Conservation (phyloP, 257 asterid species). For the Primulina huaijiensis region DNA sequence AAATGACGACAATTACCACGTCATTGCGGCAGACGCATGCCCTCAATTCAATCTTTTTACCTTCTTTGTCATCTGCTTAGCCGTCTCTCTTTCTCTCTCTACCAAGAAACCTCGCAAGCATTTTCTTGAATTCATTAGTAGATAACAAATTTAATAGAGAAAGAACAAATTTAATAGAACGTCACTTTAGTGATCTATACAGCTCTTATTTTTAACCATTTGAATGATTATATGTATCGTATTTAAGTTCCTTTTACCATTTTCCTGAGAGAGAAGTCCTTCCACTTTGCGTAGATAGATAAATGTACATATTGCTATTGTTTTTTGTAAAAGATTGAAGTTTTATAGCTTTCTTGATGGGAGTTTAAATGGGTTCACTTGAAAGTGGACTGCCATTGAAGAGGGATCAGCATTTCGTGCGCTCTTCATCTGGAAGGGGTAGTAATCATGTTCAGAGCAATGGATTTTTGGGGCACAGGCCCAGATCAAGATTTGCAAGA, state of each 20-base stretch:
- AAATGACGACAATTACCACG: conserved; percentile 3
- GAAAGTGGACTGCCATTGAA: conserved; percentile 49
- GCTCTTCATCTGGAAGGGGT: conserved; percentile 40
- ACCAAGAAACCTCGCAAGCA: conserved; percentile 22
- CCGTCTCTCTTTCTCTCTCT: conserved; percentile 18
- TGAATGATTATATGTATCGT: not conserved
- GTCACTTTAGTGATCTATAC: not conserved
- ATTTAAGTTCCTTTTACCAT: not conserved
- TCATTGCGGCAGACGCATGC: conserved; percentile 13
- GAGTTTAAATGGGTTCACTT: conserved; percentile 80
- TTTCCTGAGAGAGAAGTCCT: not conserved
- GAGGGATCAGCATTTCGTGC: conserved; percentile 49
- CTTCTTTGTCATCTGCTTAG: conserved; percentile 27
- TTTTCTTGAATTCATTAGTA: conserved; percentile 28
- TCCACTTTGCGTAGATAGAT: not conserved
- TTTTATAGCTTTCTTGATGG: conserved; percentile 37
- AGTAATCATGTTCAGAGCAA: not conserved
- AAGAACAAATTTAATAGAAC: not conserved
- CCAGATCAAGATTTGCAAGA: conserved; percentile 86
- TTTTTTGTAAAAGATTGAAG: not conserved
- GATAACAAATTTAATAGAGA: not conserved
- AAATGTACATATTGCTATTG: not conserved
- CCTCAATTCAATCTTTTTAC: not conserved
- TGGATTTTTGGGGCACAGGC: conserved; percentile 38
- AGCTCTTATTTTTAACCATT: not conserved